Percentiles rank a stretch among this genome's conserved stretches.
These are phyloP conservation scores for Mycena galericulata DNA, from an alignment of 768 basidiomycete species.

Conservation along the genomic window DNA sequence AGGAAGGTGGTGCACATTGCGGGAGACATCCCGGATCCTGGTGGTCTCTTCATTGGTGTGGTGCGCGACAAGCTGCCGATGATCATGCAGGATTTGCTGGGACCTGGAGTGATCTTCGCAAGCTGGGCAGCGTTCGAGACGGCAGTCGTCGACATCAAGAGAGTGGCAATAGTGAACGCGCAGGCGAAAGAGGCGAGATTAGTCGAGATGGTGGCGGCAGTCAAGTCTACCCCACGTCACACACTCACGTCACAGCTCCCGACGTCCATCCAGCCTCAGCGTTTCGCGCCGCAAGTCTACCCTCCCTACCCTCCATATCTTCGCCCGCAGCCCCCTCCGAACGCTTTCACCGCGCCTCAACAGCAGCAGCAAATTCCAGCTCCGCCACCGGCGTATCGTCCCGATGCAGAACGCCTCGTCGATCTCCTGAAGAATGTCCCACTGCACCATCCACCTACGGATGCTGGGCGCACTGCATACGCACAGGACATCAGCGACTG, in stretches of 20 bases:
- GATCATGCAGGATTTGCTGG: conserved; percentile 11
- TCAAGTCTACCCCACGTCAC: background rate
- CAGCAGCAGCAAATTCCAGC: background rate
- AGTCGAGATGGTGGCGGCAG: background rate
- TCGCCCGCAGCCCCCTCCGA: background rate
- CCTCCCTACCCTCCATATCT: background rate
- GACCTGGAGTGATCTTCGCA: background rate
- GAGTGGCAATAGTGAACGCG: background rate
- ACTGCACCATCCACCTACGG: conserved; percentile 30
- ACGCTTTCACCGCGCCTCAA: no score
- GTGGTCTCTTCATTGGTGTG: background rate
- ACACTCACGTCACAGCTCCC: background rate
- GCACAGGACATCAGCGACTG: conserved; percentile 20
- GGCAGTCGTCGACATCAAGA: background rate
- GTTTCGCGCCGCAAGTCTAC: background rate
- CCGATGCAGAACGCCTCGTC: background rate
- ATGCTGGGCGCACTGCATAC: conserved; percentile 31
- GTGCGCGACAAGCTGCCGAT: background rate
- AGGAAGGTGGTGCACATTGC: background rate
- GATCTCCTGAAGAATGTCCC: background rate
- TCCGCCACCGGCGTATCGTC: background rate
- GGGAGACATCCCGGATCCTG: background rate
- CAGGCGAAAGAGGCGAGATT: background rate
- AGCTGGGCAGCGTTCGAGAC: conserved; percentile 7
- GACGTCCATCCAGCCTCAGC: background rate